A percentile compares a stretch with the other conserved stretches of the same genome.
Evolutionary conservation across 768 basidiomycete genomes (phyloP).

Genomic region (Pulveroboletus sp.): DNA sequence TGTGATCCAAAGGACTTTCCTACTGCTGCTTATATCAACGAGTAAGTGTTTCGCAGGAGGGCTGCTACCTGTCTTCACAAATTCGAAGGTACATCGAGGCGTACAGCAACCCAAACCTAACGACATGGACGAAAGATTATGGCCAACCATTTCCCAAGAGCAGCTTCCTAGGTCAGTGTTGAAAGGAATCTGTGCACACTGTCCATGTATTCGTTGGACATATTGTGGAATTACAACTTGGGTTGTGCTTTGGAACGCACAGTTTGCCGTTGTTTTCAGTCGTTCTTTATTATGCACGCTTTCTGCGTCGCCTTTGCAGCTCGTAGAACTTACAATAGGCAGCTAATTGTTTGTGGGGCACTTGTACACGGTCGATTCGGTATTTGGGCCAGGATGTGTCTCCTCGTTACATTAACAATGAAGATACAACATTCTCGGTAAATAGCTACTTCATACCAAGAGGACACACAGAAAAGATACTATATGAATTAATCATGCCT

Average conservation of each 20-base stretch:
- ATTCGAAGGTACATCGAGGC: slow-evolving; percentile 51
- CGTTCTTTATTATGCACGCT: slow-evolving; percentile 19
- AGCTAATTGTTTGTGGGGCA: slow-evolving; percentile 10
- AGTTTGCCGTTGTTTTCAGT: slow-evolving; percentile 16
- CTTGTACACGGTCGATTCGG: slow-evolving; percentile 1
- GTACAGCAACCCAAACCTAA: slow-evolving; percentile 80
- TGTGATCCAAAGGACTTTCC: slow-evolving; percentile 81
- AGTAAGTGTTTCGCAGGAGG: slow-evolving; percentile 37
- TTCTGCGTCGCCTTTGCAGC: not conserved
- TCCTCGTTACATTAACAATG: slow-evolving; percentile 18
- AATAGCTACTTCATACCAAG: slow-evolving; percentile 23
- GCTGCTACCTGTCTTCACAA: not conserved
- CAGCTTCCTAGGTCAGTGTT: slow-evolving; percentile 57
- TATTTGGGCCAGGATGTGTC: slow-evolving; percentile 1
- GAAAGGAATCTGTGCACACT: slow-evolving; percentile 12
- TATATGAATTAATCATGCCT: slow-evolving; percentile 16
- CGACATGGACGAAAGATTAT: slow-evolving; percentile 67
- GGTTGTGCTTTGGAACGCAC: slow-evolving; percentile 14
- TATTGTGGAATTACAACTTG: slow-evolving; percentile 7
- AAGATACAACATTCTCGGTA: slow-evolving; percentile 29
- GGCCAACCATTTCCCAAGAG: slow-evolving; percentile 69
- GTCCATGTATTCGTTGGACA: slow-evolving; percentile 7
- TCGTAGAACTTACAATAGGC: slow-evolving; percentile 3
- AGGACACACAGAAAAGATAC: slow-evolving; percentile 11
- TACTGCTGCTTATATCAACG: slow-evolving; percentile 75